These are phyloP conservation scores for Aureobasidium sp. DNA, from an alignment of 2,329 filamentous ascomycete genomes.

Conservation along the genomic window DNA sequence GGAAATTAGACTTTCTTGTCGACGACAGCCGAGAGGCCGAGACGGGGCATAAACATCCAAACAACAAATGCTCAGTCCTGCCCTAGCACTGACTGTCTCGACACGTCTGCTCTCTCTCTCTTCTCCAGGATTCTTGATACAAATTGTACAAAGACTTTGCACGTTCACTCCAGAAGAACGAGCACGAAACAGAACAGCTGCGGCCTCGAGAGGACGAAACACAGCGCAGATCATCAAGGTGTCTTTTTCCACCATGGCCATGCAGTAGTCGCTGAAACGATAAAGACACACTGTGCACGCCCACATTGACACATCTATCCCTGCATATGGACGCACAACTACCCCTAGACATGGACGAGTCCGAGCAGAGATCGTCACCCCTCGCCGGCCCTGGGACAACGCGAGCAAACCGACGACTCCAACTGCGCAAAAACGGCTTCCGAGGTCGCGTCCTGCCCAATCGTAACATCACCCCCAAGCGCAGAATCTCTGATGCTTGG, in stretches of 20 bases:
- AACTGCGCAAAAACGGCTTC: conserved; percentile 41
- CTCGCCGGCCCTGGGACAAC: conserved; percentile 28
- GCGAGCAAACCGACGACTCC: conserved; percentile 33
- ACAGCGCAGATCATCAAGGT: conserved; percentile 8
- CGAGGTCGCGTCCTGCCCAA: conserved; percentile 33
- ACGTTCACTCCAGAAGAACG: not conserved
- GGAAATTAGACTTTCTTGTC: conserved; percentile 12
- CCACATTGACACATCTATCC: too few relatives aligned
- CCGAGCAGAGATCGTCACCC: conserved; percentile 4
- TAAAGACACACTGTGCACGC: not conserved
- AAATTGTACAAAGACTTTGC: not conserved
- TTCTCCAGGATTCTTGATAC: not conserved
- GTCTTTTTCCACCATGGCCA: not conserved
- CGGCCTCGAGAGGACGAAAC: not conserved
- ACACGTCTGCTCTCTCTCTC: not conserved
- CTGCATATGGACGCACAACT: not conserved
- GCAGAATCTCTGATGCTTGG: conserved; percentile 26
- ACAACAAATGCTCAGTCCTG: not conserved
- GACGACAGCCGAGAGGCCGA: conserved; percentile 13
- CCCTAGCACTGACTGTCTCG: not conserved
- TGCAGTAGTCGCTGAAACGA: not conserved
- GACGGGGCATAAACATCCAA: conserved; percentile 8
- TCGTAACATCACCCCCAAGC: conserved; percentile 37
- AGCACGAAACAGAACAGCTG: not conserved
- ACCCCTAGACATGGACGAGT: not conserved